Evolutionary conservation across 2,329 filamentous ascomycete species (phyloP), one percentile per base, ranked within the genome.

Genomic region (Thermomyces lanuginosus): DNA sequence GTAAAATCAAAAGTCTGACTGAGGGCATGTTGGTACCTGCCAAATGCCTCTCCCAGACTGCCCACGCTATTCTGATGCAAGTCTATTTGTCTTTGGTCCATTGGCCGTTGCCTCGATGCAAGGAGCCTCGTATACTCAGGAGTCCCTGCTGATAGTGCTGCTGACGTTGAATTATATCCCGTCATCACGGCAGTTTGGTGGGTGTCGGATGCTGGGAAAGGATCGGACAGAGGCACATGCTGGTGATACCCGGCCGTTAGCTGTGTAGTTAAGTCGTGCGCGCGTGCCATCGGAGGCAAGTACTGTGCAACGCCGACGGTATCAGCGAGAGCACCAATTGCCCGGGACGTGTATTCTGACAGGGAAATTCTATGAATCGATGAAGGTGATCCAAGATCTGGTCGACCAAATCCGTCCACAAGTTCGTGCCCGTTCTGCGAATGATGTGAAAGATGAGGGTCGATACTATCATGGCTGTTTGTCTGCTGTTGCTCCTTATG

Each of bases 381-480:
- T n/a, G n/a, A n/a, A n/a, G n/a, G 76, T 63, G 59, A 69, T 51
- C 56, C 60, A 61, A 55, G 57, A 35, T 59, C 61, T 44, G 71
- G 60, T 48, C 74, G 72, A 46, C 66, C 61, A 44, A 84, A 76
- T 57, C 73, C 75, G 61, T 91, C 91, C 66, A 89, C 75, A 60
- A 86, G 72, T 36, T 69, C 69, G 29, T 69, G 58, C 28, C 72
- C 61, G 42, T 72, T 72, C 37, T 59, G 56, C n/a, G n/a, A n/a
- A n/a, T n/a, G n/a, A n/a, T n/a, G n/a, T n/a, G n/a, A n/a, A n/a
- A n/a, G n/a, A n/a, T n/a, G n/a, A n/a, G n/a, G n/a, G n/a, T n/a
- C n/a, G n/a, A n/a, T n/a, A n/a, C n/a, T n/a, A n/a, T n/a, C n/a
- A n/a, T n/a, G 28, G 55, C 44, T 43, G 64, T 64, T 33, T 58